Evolutionary conservation across 306 rosid genomes (phyloP), one percentile per base, ranked within the genome.

Genomic region (Castanea crenata): DNA sequence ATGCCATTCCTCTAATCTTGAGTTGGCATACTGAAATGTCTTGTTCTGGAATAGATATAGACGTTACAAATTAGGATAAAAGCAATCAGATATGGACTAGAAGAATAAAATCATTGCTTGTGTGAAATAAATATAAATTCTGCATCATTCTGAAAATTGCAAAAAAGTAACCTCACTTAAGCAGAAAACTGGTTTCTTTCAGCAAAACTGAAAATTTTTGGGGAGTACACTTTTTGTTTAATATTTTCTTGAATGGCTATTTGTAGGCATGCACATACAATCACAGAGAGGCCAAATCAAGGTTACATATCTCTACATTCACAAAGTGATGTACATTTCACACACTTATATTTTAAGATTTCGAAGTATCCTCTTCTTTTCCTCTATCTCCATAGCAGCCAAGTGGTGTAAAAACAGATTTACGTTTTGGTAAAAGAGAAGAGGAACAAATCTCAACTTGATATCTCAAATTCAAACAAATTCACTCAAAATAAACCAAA

Each of bases 1-100:
- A 91, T 34, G 89, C 81, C 93, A 94, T 92, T 84, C 93, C 94
- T 78, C 86, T 87, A 78, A 91, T 89, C 84, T 84, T 85, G 27
- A 94, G 82, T 58, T 88, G 89, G 78, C 97, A 92, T 56, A 85
- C 87, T 13, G 88, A 85, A 80, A 91, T 81, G 1, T 83, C 92
- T 84, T 83, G 91, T 58, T 87, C 93, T 18, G 78, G 82, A 64
- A 49, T 32, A 8, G 27, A 49, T 75, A 18, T 19, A n/a, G 6
- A 56, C 68, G 7, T 46, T n/a, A 55, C 5, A 9, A 4, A 19
- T 51, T n/a, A 9, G 38, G 6, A 14, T 29, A 13, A 27, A 14
- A 63, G 16, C 10, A 63, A n/a, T 18, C 18, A 31, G 31, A 14
- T n/a, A 31, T 18, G 54, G 34, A 77, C 21, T 34, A 49, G 32